Evolutionary conservation across 768 basidiomycete genomes (phyloP).

Genomic region (Boletus barrowsii): DNA sequence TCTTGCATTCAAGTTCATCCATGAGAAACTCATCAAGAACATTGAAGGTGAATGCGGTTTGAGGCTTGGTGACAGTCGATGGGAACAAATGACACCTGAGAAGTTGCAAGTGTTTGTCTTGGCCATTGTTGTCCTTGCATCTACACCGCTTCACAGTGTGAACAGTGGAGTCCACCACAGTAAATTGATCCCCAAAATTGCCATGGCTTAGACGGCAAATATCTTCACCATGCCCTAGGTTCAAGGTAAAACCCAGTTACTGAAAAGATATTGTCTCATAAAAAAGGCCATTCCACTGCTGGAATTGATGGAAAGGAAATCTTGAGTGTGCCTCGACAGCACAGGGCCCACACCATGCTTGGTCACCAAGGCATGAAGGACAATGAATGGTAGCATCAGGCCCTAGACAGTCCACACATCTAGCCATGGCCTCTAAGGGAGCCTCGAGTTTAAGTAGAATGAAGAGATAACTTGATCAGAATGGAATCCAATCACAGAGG

Average conservation of each 20-base stretch:
- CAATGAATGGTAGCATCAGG: no score
- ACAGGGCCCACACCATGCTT: neutral
- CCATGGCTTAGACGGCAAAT: no score
- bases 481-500: no score
- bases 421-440: no score
- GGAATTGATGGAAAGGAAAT: no score
- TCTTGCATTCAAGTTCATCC: constrained; percentile 17
- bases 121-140: neutral
- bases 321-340: no score
- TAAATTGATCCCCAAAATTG: neutral
- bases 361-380: neutral
- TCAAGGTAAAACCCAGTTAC: neutral
- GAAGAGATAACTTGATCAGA: no score
- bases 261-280: neutral
- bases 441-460: no score
- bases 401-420: no score
- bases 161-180: neutral
- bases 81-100: constrained; percentile 10
- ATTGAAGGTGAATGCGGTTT: constrained; percentile 20
- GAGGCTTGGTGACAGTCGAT: constrained; percentile 6
- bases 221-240: no score
- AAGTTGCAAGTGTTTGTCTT: constrained; percentile 12
- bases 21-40: constrained; percentile 22
- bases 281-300: no score
- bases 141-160: neutral